A percentile compares a stretch with the other conserved stretches of the same genome.
Evolutionary conservation across 139 green algal species (phyloP).

Genomic region (Chloropicon primus): DNA sequence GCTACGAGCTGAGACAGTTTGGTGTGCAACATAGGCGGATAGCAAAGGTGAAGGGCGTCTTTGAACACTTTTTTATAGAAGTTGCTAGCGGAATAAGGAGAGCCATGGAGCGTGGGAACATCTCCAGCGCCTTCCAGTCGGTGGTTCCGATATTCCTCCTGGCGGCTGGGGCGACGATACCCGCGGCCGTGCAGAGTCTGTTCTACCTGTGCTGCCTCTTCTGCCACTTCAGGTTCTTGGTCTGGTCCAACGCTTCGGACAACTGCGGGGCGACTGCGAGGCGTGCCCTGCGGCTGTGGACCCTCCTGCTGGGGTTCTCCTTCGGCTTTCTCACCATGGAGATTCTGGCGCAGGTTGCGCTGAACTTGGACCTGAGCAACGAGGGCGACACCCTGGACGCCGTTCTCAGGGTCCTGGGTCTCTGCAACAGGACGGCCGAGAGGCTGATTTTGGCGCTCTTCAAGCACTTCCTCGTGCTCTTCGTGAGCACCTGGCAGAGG

Average conservation of each 20-base stretch:
- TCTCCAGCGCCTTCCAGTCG: neutral
- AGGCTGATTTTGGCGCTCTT: neutral
- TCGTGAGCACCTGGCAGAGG: neutral
- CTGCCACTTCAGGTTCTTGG: neutral
- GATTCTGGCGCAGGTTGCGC: neutral
- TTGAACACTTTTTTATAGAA: neutral
- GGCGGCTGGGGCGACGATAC: neutral
- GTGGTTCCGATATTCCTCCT: neutral
- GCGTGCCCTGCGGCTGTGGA: neutral
- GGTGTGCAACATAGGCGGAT: neutral
- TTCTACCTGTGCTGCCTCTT: neutral
- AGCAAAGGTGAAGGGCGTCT: neutral
- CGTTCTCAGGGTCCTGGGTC: neutral
- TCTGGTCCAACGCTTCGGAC: neutral
- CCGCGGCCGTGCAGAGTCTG: neutral
- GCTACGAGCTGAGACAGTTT: too few species aligned
- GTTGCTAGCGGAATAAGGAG: neutral
- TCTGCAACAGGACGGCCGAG: neutral
- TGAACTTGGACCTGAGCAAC: neutral
- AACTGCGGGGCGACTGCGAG: neutral
- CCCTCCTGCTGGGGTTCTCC: neutral
- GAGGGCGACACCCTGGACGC: neutral
- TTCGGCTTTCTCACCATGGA: neutral
- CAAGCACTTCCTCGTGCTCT: neutral
- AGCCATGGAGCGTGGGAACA: neutral